phyloP scores from a whole-genome alignment of 108 stramenopile genomes.

The Nannochloropsis salina region DNA sequence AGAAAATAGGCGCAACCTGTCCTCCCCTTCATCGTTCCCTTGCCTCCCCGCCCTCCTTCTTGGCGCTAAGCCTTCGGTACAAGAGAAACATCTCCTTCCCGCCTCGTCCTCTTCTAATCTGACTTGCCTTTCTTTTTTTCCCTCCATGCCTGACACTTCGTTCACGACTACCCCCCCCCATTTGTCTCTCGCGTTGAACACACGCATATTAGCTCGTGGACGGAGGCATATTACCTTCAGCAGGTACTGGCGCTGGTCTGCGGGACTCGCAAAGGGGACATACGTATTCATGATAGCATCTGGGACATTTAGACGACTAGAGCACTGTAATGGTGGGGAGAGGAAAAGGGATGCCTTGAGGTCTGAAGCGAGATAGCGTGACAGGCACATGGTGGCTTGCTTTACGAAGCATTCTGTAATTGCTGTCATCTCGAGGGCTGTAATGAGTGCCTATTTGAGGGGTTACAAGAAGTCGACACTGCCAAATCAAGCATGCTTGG shows the following conservation, averaged over 20 bases:
- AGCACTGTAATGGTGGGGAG: not conserved
- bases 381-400: not conserved
- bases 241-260: conserved; percentile 35
- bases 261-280: not conserved
- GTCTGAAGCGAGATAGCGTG: not conserved
- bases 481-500: too few species aligned
- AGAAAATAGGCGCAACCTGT: conserved; percentile 30
- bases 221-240: conserved; percentile 44
- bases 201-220: conserved; percentile 28
- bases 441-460: too few species aligned
- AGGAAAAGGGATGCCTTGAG: not conserved
- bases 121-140: not conserved
- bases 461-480: too few species aligned
- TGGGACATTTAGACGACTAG: not conserved
- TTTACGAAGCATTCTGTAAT: too few species aligned
- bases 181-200: conserved; percentile 38
- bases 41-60: not conserved
- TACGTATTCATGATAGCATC: not conserved
- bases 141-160: not conserved
- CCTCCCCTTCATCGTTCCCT: not conserved
- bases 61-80: not conserved
- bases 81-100: not conserved
- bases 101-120: not conserved
- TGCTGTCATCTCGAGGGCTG: too few species aligned
- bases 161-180: not conserved